These are phyloP conservation scores for Penicillium brasilianum DNA, from an alignment of 2,329 filamentous ascomycete species.

Conservation along the genomic window DNA sequence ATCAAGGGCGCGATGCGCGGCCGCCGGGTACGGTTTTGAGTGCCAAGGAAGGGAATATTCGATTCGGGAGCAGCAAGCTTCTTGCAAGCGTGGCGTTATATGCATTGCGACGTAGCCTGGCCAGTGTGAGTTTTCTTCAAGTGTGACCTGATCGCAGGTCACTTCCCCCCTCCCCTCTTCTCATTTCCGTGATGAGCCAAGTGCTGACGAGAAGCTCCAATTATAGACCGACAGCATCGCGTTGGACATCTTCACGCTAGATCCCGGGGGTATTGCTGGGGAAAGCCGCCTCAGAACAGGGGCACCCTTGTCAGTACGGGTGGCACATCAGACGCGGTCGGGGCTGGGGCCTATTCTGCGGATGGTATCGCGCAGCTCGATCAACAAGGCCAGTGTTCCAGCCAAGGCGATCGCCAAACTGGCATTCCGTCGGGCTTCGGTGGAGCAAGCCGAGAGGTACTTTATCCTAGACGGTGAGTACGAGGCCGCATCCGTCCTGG, in stretches of 20 bases:
- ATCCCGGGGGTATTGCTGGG: conserved; percentile 40
- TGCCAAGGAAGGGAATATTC: conserved; percentile 37
- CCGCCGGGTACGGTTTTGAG: conserved; percentile 34
- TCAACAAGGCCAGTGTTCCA: conserved; percentile 43
- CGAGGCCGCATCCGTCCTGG: conserved; percentile 44
- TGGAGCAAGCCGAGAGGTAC: conserved; percentile 41
- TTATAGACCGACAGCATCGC: conserved; percentile 40
- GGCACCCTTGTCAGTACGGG: conserved; percentile 36
- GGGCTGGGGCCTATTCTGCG: conserved; percentile 41
- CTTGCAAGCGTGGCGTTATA: conserved; percentile 43
- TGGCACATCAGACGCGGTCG: conserved; percentile 40
- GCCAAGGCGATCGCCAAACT: conserved; percentile 43
- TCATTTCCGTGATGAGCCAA: neutral
- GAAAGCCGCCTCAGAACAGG: conserved; percentile 32
- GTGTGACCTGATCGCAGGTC: neutral
- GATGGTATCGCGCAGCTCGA: conserved; percentile 42
- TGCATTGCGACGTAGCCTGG: conserved; percentile 43
- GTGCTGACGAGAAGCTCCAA: conserved; percentile 11
- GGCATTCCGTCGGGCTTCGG: conserved; percentile 39
- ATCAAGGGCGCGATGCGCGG: conserved; percentile 24
- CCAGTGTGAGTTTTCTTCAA: conserved; percentile 34
- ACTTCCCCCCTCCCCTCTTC: neutral
- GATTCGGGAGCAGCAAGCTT: conserved; percentile 45
- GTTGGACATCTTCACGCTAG: conserved; percentile 44
- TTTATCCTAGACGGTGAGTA: conserved; percentile 43